phyloP scores from a whole-genome alignment of 805 yeast genomes.

The Barnettozyma populi region DNA sequence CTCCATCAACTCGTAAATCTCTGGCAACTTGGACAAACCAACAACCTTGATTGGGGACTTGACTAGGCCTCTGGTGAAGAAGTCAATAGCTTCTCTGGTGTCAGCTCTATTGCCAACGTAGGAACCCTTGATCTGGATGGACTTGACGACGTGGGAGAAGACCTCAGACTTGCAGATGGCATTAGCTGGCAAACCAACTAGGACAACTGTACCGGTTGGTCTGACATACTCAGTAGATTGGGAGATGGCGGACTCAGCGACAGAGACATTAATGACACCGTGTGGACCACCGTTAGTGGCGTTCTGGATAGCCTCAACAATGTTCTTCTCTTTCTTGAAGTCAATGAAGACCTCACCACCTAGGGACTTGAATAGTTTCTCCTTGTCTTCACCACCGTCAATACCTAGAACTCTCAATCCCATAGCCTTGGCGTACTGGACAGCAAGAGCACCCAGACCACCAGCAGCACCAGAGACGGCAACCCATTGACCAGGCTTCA shows the following conservation, averaged over 20 bases:
- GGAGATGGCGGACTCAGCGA: conserved; percentile 60
- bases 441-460: conserved; percentile 70
- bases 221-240: conserved; percentile 57
- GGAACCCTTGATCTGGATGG: conserved; percentile 70
- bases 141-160: conserved; percentile 67
- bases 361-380: conserved; percentile 43
- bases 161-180: conserved; percentile 68
- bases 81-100: conserved; percentile 73
- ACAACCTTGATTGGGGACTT: conserved; percentile 70
- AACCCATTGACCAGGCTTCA: conserved; percentile 69
- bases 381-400: conserved; percentile 66
- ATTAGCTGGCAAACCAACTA: conserved; percentile 76
- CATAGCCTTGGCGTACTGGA: conserved; percentile 75
- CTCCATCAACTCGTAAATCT: conserved; percentile 71
- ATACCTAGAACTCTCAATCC: conserved; percentile 67
- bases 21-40: conserved; percentile 65
- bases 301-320: conserved; percentile 47
- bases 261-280: conserved; percentile 72
- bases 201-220: conserved; percentile 63
- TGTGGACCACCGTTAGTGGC: conserved; percentile 73
- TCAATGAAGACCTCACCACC: conserved; percentile 66
- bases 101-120: conserved; percentile 89
- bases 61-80: conserved; percentile 67
- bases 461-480: conserved; percentile 78
- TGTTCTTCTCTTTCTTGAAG: conserved; percentile 49